phyloP scores from a whole-genome alignment of 2,329 filamentous ascomycete species.

The Alternaria sp. region DNA sequence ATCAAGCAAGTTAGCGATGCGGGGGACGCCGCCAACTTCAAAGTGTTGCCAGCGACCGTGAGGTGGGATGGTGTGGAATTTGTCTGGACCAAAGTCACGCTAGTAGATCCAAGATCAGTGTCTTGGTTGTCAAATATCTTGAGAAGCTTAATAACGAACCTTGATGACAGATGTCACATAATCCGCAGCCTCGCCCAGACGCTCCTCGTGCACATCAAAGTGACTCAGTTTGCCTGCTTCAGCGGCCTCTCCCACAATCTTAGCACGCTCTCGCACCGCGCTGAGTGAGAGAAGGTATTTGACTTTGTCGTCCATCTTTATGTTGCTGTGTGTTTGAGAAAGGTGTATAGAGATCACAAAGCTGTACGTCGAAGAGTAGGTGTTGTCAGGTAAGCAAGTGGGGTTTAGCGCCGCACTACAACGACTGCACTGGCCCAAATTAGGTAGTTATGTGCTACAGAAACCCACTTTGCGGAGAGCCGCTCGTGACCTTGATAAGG shows the following conservation, averaged over 20 bases:
- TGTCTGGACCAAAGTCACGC: conserved; percentile 73
- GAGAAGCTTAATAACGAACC: conserved; percentile 57
- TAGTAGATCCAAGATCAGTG: conserved; percentile 38
- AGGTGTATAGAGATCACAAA: not conserved
- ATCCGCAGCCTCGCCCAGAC: conserved; percentile 78
- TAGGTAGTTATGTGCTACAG: conserved; percentile 15
- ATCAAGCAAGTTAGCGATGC: conserved; percentile 72
- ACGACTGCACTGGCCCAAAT: conserved; percentile 4
- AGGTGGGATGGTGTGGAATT: conserved; percentile 61
- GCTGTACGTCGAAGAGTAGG: conserved; percentile 8
- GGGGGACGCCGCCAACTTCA: conserved; percentile 74
- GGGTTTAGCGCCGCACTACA: conserved; percentile 12
- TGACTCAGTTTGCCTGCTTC: conserved; percentile 67
- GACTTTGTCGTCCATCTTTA: conserved; percentile 32
- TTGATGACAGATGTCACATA: conserved; percentile 92
- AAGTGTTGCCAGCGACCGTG: conserved; percentile 87
- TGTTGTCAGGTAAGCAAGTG: conserved; percentile 16
- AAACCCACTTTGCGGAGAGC: conserved; percentile 9
- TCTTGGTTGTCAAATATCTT: too few species aligned
- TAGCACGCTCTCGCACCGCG: conserved; percentile 40
- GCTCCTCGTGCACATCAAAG: conserved; percentile 84
- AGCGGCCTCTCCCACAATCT: conserved; percentile 35
- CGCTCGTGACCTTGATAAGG: conserved; percentile 15
- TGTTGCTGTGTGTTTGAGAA: not conserved
- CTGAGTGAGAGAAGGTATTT: conserved; percentile 38